phyloP scores from a whole-genome alignment of 805 yeast species.

The Blastobotrys americana region DNA sequence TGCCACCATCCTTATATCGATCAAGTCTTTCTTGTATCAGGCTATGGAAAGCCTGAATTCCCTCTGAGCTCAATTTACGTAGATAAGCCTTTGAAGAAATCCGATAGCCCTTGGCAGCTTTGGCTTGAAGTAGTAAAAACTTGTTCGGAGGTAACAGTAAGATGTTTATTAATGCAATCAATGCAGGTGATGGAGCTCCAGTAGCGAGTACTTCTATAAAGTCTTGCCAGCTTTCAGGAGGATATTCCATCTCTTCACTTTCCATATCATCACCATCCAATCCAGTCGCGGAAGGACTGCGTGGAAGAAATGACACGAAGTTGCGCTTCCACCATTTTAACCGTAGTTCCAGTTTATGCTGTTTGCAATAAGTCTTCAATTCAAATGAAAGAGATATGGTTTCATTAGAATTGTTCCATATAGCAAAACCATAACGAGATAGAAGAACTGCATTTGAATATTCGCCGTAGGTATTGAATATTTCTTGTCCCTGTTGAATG shows the following conservation, averaged over 20 bases:
- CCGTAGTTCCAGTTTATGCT: slow-evolving; percentile 22
- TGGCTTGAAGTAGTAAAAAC: slow-evolving; percentile 13
- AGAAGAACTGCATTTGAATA: slow-evolving; percentile 57
- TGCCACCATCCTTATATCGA: slow-evolving; percentile 20
- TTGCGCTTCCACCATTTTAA: slow-evolving; percentile 42
- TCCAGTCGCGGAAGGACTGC: too few relatives aligned
- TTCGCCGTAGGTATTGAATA: slow-evolving; percentile 81
- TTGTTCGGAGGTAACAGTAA: slow-evolving; percentile 15
- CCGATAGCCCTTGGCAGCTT: slow-evolving; percentile 13
- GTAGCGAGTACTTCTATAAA: slow-evolving; percentile 12
- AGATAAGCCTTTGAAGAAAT: slow-evolving; percentile 8
- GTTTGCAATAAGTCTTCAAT: slow-evolving; percentile 32
- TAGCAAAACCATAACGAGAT: slow-evolving; percentile 73
- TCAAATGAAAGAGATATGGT: slow-evolving; percentile 52
- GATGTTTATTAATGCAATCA: slow-evolving; percentile 12
- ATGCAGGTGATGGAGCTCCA: slow-evolving; percentile 17
- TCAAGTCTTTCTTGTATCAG: slow-evolving; percentile 13
- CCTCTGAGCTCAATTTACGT: slow-evolving; percentile 2
- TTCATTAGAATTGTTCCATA: slow-evolving; percentile 48
- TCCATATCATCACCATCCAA: slow-evolving; percentile 8
- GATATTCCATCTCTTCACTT: slow-evolving; percentile 11
- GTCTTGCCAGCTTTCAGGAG: slow-evolving; percentile 19
- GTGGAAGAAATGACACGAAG: slow-evolving; percentile 28
- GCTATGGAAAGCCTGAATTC: slow-evolving; percentile 10
- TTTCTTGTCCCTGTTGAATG: slow-evolving; percentile 47